A percentile compares a stretch with the other conserved stretches of the same genome.
phyloP scores from a whole-genome alignment of 192 early-diverging fungal species.

The Mortierella alpina region DNA sequence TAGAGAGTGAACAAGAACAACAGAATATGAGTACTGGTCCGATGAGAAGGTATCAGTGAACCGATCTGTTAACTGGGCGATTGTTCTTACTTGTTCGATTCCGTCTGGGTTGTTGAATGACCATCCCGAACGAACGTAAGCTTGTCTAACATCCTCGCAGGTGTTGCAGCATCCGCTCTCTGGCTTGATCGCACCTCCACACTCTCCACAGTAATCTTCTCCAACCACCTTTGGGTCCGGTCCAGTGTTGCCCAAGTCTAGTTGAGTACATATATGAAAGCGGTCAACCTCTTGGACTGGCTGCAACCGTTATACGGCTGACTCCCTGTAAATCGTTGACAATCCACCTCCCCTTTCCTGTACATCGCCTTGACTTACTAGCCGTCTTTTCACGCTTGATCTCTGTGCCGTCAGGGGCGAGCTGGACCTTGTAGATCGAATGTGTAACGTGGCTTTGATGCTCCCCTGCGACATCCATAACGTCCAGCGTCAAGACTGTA shows the following conservation, averaged over 20 bases:
- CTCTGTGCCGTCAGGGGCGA: constrained; percentile 71
- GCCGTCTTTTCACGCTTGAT: constrained; percentile 69
- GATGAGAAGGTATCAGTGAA: background rate
- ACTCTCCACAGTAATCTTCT: constrained; percentile 84
- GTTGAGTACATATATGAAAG: constrained; percentile 10
- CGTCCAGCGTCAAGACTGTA: constrained; percentile 88
- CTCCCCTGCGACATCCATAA: constrained; percentile 95
- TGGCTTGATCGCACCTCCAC: constrained; percentile 83
- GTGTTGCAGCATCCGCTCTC: constrained; percentile 91
- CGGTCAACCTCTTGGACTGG: background rate
- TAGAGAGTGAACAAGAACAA: background rate
- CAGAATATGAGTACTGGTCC: background rate
- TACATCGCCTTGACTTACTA: constrained; percentile 54
- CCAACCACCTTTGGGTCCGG: constrained; percentile 39
- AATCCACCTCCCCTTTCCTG: background rate
- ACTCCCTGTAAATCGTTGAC: background rate
- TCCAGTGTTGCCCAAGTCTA: constrained; percentile 64
- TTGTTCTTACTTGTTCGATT: constrained; percentile 76
- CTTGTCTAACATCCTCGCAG: constrained; percentile 90
- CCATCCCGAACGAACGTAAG: constrained; percentile 88
- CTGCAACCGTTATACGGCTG: background rate
- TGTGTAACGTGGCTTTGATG: constrained; percentile 85
- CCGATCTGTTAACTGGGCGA: too few species aligned
- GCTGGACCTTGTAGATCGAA: constrained; percentile 84
- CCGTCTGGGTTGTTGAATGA: constrained; percentile 76